These are phyloP conservation scores for Grosmannia clavigera DNA, from an alignment of 2,329 filamentous ascomycete genomes.

Conservation along the genomic window DNA sequence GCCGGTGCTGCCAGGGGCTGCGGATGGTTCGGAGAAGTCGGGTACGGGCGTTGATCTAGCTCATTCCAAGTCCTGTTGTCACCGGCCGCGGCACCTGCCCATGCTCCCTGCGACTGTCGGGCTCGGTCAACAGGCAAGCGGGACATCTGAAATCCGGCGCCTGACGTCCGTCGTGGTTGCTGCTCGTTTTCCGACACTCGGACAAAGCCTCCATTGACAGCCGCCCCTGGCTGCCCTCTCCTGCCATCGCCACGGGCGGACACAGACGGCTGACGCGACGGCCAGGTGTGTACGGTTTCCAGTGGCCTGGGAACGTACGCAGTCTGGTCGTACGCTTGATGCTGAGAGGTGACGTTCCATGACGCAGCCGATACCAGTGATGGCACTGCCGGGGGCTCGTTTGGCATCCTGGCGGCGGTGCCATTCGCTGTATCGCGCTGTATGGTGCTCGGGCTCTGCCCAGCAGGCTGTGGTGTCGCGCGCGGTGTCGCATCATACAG, in stretches of 20 bases:
- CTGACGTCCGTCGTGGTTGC: too few species aligned
- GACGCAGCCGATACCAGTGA: background rate
- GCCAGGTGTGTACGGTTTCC: constrained; percentile 9
- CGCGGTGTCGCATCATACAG: constrained; percentile 9
- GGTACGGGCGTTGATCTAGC: background rate
- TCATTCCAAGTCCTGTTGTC: too few species aligned
- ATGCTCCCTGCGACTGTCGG: constrained; percentile 11
- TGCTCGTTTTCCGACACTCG: too few species aligned
- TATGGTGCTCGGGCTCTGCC: too few species aligned
- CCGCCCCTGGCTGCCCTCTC: constrained; percentile 19
- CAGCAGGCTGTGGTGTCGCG: constrained; percentile 1
- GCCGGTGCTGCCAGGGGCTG: background rate
- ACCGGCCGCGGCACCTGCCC: too few species aligned
- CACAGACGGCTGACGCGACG: constrained; percentile 6
- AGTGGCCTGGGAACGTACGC: constrained; percentile 8
- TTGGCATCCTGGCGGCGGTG: constrained; percentile 19
- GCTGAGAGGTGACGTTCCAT: background rate
- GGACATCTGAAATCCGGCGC: constrained; percentile 27
- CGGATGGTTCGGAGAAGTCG: background rate
- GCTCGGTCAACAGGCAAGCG: constrained; percentile 26
- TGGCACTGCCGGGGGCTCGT: constrained; percentile 13
- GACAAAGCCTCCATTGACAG: constrained; percentile 1
- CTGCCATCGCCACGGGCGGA: background rate
- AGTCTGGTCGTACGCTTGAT: background rate
- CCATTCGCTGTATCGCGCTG: too few species aligned